Base-by-base conservation (phyloP, 805 yeast genomes). In the Hanseniaspora valbyensis region DNA sequence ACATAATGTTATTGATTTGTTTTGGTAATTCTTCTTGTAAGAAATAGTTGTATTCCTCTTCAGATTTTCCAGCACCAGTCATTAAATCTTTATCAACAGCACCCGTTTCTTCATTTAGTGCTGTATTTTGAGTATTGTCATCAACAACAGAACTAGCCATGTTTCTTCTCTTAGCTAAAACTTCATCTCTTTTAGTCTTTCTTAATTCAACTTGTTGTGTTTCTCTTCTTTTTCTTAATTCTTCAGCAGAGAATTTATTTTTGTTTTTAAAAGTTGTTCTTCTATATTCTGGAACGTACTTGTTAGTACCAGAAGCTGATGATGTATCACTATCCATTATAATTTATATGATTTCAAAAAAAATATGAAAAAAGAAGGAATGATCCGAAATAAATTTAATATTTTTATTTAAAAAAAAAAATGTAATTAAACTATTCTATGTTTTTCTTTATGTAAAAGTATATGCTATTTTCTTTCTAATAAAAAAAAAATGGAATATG, bases 231-330 rank as follows among this genome's bases (percentile, higher is more conserved):
- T 97, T 88, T 68, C 98, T 85, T 60, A 92, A 78, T 73, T 92
- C 98, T 65, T 92, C 98, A 53, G 87, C 86, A 61, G 84, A 83
- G 65, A 92, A 92, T 63, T 95, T 79, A 56, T 92, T 87, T 66
- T 89, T 86, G 72, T 92, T 90, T 67, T 92, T 92, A 74, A 85
- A 92, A 64, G 83, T 86, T 38, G 96, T 88, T 68, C 96, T 86
- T 69, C 98, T 88, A 68, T 90, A 90, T 68, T 92, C 97, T 42
- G 98, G 98, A 54, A 92, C 85, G 68, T 86, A 90, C 69, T 89
- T 83, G 59, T 74, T 74, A 38, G 90, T 76, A 37, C 88, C 71
- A 9, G 59, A 49, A 24, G 60, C 54, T 12, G 57, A 29, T 30
- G 50, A 60, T 44, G 54, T 37, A 57, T 82, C 88, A 43, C 81